Conservation (phyloP, 495 filamentous ascomycete genomes). For the Xylaria sp. region DNA sequence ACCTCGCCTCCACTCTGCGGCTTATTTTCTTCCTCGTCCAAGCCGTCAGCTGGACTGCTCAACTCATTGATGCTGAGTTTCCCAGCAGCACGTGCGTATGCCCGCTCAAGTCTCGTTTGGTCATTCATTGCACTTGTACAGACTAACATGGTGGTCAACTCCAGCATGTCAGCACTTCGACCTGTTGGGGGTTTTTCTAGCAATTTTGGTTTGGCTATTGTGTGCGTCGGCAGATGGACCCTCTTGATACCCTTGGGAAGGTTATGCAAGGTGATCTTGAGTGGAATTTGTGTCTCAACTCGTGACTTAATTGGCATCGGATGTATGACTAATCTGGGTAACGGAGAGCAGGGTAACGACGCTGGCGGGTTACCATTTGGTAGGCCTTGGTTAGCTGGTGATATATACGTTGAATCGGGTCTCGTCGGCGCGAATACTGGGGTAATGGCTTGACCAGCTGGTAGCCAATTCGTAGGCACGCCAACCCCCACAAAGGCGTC, state of each 20-base stretch:
- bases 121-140: slow-evolving; percentile 94
- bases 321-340: slow-evolving; percentile 55
- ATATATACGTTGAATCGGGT: slow-evolving; percentile 29
- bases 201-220: slow-evolving; percentile 90
- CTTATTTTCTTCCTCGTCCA: slow-evolving; percentile 65
- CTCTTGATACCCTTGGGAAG: slow-evolving; percentile 76
- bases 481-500: slow-evolving; percentile 26
- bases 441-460: slow-evolving; percentile 22
- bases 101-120: slow-evolving; percentile 63
- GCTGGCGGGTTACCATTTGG: slow-evolving; percentile 28
- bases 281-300: slow-evolving; percentile 92
- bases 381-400: slow-evolving; percentile 24
- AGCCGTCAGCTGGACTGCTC: slow-evolving; percentile 24
- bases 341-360: slow-evolving; percentile 20
- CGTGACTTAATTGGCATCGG: slow-evolving; percentile 81
- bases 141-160: slow-evolving; percentile 80
- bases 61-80: slow-evolving; percentile 30
- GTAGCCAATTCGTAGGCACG: slow-evolving; percentile 31
- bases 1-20: slow-evolving; percentile 87
- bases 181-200: slow-evolving; percentile 69
- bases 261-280: slow-evolving; percentile 75
- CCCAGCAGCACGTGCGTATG: slow-evolving; percentile 68
- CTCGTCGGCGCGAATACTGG: slow-evolving; percentile 13
- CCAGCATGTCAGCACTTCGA: slow-evolving; percentile 73
- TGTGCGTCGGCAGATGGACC: slow-evolving; percentile 83